Conservation (phyloP, 106 monocot species). For the Allium fistulosum region DNA sequence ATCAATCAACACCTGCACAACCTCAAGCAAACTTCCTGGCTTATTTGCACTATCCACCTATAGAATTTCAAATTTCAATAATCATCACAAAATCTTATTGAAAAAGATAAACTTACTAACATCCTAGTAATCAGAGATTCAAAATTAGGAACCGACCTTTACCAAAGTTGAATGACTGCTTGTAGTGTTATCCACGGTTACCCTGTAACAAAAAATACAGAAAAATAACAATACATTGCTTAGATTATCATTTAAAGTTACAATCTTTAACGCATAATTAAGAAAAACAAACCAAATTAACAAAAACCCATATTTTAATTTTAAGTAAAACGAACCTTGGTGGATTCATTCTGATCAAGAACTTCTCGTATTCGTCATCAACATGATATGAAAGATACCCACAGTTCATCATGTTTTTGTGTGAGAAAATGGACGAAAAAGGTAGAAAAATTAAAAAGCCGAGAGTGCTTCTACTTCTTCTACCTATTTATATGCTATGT, state of each 20-base stretch:
- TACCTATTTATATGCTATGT: too few relatives aligned
- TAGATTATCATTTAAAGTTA: too few relatives aligned
- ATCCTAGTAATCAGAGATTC: background rate
- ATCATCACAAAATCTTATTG: background rate
- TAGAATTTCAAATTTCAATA: background rate
- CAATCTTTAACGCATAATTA: too few relatives aligned
- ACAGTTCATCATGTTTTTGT: constrained; percentile 32
- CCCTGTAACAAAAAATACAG: constrained; percentile 30
- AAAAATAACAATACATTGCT: background rate
- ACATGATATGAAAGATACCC: constrained; percentile 30
- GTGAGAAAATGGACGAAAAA: background rate
- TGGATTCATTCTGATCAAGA: constrained; percentile 70
- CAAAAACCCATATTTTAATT: background rate
- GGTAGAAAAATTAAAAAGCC: background rate
- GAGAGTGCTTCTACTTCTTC: background rate
- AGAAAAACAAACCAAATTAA: background rate
- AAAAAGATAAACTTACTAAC: background rate
- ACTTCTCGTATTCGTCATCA: constrained; percentile 75
- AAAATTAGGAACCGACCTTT: constrained; percentile 25
- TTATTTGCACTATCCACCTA: constrained; percentile 87
- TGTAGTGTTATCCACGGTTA: constrained; percentile 69
- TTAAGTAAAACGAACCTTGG: constrained; percentile 32
- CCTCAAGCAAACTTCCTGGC: constrained; percentile 74
- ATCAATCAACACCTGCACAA: constrained; percentile 80
- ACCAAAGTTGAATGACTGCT: constrained; percentile 59